phyloP scores from a whole-genome alignment of 164 flowering plant species.

The Paratinospora sagittata region DNA sequence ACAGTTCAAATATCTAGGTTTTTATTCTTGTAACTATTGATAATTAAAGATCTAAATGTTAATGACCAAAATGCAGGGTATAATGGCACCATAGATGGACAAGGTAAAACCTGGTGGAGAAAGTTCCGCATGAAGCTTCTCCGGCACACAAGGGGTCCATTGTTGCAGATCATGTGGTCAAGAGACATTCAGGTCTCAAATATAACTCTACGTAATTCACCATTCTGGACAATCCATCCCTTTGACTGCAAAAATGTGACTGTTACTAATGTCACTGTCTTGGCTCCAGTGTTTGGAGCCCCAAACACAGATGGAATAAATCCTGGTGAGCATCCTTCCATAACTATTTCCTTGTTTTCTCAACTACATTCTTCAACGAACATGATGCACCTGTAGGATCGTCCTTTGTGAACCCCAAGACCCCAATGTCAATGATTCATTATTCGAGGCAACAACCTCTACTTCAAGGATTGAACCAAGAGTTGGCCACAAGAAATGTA shows the following conservation, averaged over 20 bases:
- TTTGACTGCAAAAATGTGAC: constrained; percentile 92
- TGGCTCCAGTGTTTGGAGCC: constrained; percentile 79
- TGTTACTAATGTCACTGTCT: constrained; percentile 61
- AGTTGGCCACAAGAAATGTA: too few relatives aligned
- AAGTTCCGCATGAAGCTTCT: constrained; percentile 76
- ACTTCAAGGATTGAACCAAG: not conserved
- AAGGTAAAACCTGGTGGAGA: constrained; percentile 94
- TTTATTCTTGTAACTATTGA: not conserved
- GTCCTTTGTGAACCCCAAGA: not conserved
- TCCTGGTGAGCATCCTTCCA: constrained; percentile 57
- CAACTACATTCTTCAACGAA: not conserved
- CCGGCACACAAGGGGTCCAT: constrained; percentile 95
- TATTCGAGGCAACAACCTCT: not conserved
- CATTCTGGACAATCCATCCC: constrained; percentile 98
- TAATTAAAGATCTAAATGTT: not conserved
- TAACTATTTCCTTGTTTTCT: not conserved
- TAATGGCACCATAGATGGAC: constrained; percentile 95
- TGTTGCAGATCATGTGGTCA: constrained; percentile 96
- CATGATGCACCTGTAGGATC: constrained; percentile 3
- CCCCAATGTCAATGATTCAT: not conserved
- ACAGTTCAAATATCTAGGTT: not conserved
- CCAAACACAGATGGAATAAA: constrained; percentile 99
- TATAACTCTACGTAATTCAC: constrained; percentile 74
- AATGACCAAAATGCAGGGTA: constrained; percentile 46
- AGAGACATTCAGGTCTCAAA: constrained; percentile 63